Evolutionary conservation across 148 eudicot species (phyloP).

Genomic region (Bassia scoparia): DNA sequence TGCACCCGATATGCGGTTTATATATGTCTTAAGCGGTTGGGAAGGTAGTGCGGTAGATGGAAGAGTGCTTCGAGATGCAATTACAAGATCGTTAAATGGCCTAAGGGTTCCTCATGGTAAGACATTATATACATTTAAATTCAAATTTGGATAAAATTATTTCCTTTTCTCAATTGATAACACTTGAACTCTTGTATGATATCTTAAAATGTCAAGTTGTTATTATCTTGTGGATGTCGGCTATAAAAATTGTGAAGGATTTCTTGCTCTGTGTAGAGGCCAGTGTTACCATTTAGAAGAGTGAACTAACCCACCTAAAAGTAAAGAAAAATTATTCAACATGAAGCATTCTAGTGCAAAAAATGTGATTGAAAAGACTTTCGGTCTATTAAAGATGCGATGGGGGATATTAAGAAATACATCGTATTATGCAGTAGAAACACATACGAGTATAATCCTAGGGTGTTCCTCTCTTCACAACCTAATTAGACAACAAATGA

Average conservation of each 20-base stretch:
- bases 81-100: neutral
- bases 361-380: conserved; percentile 16
- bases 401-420: conserved; percentile 10
- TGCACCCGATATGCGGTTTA: conserved; percentile 4
- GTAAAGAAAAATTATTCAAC: conserved; percentile 4
- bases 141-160: neutral
- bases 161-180: too few species aligned
- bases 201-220: neutral
- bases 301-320: conserved; percentile 9
- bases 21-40: conserved; percentile 8
- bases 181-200: neutral
- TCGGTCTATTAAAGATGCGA: conserved; percentile 4
- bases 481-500: conserved; percentile 11
- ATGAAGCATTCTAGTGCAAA: conserved; percentile 12
- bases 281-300: conserved; percentile 9
- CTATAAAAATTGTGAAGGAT: neutral
- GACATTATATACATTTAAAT: neutral
- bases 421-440: conserved; percentile 5
- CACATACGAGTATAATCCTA: conserved; percentile 1
- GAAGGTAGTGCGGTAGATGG: neutral
- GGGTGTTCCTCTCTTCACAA: conserved; percentile 9
- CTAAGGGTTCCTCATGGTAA: conserved; percentile 2
- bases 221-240: conserved; percentile 6
- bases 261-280: conserved; percentile 5
- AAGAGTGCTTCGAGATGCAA: neutral